These are phyloP conservation scores for Funneliformis caledonium DNA, from an alignment of 371 early-diverging fungal genomes.

Conservation along the genomic window DNA sequence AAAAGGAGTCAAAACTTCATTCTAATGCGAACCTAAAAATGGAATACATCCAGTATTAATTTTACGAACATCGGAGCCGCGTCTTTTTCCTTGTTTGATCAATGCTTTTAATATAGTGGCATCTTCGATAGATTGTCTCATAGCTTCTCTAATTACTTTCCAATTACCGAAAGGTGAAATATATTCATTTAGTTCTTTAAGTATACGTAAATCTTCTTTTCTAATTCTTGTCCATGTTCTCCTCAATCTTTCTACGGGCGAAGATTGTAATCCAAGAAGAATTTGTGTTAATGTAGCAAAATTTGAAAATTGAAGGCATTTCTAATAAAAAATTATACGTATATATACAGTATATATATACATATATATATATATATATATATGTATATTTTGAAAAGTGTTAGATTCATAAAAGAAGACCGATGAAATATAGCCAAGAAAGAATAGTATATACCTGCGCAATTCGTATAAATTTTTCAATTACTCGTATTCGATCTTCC, in stretches of 20 bases:
- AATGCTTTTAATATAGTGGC: conserved; percentile 1
- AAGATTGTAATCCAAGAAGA: conserved; percentile 65
- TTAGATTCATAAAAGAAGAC: background rate
- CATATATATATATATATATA: background rate
- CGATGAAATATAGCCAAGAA: background rate
- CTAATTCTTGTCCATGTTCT: conserved; percentile 66
- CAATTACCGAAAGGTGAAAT: conserved; percentile 69
- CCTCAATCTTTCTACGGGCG: conserved; percentile 61
- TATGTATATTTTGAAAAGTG: background rate
- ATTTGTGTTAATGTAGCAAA: conserved; percentile 69
- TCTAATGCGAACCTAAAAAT: background rate
- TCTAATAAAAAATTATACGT: conserved; percentile 46
- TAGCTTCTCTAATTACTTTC: conserved; percentile 66
- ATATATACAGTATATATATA: background rate
- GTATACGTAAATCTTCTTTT: conserved; percentile 53
- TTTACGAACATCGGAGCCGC: background rate
- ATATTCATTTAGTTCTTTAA: conserved; percentile 63
- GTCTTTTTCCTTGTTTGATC: background rate
- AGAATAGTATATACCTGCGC: conserved; percentile 56
- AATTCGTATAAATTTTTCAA: conserved; percentile 76
- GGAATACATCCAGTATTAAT: conserved; percentile 52
- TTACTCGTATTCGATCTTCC: conserved; percentile 62
- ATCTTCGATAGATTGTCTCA: conserved; percentile 60
- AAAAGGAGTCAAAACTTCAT: background rate
- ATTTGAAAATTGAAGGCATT: conserved; percentile 66